Conservation (phyloP, 2,329 filamentous ascomycete species). For the Onygena corvina region DNA sequence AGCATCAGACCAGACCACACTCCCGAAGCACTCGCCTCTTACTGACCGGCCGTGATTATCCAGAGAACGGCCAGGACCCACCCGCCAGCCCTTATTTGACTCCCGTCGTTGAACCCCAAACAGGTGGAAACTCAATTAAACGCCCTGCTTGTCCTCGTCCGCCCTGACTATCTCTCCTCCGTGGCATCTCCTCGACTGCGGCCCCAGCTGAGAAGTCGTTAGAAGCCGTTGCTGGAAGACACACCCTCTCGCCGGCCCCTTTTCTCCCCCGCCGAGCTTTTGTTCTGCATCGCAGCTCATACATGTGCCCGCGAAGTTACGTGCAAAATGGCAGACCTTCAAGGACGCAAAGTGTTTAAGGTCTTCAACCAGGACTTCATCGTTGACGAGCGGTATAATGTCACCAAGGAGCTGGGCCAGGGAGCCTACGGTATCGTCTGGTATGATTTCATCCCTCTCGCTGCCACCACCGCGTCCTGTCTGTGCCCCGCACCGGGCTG, state of each 20-base stretch:
- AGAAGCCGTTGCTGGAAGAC: background rate
- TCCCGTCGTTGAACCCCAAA: background rate
- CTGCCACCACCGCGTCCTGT: too few relatives aligned
- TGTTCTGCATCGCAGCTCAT: background rate
- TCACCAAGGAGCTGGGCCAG: slow-evolving; percentile 96
- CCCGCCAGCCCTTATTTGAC: background rate
- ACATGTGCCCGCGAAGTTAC: slow-evolving; percentile 14
- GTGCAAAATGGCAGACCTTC: slow-evolving; percentile 44
- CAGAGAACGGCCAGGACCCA: background rate
- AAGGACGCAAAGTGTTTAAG: slow-evolving; percentile 87
- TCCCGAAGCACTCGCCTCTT: background rate
- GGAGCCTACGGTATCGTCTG: slow-evolving; percentile 98
- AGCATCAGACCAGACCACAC: background rate
- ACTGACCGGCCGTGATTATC: background rate
- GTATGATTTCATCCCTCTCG: slow-evolving; percentile 45
- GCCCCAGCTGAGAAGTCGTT: background rate
- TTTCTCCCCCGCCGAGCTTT: background rate
- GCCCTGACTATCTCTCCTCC: too few relatives aligned
- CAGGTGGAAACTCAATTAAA: slow-evolving; percentile 3
- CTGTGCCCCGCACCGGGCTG: background rate
- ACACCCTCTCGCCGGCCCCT: background rate
- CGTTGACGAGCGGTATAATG: slow-evolving; percentile 94
- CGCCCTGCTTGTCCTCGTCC: background rate
- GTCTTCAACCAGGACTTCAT: slow-evolving; percentile 99
- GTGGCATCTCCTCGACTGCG: background rate